Conservation (phyloP, 1,139 yeast genomes). For the Arxiozyma slooffiae region DNA sequence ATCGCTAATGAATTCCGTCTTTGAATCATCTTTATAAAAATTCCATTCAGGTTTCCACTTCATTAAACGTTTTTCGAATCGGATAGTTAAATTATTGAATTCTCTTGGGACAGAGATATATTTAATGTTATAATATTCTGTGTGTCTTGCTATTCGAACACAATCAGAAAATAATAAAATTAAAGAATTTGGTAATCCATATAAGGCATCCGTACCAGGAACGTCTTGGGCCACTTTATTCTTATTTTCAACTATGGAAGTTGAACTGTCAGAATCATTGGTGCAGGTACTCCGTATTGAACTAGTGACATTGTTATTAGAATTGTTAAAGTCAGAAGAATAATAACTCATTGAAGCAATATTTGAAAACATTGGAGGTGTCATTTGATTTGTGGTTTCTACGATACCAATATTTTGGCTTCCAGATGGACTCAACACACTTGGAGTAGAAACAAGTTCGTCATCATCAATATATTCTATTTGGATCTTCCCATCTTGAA, state of each 20-base stretch:
- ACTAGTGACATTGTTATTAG: conserved; percentile 24
- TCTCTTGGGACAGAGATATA: conserved; percentile 26
- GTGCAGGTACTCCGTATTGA: neutral
- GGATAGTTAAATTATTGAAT: conserved; percentile 38
- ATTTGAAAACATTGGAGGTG: conserved; percentile 20
- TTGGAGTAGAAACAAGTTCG: neutral
- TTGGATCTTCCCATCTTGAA: conserved; percentile 20
- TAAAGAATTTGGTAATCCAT: conserved; percentile 76
- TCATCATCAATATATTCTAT: conserved; percentile 15
- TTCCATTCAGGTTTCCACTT: conserved; percentile 57
- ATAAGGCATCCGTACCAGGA: conserved; percentile 63
- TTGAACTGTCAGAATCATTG: neutral
- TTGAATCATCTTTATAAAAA: conserved; percentile 19
- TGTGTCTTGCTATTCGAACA: conserved; percentile 54
- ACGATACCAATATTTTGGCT: neutral
- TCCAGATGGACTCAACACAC: neutral
- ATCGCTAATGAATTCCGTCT: conserved; percentile 36
- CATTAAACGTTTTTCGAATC: conserved; percentile 43
- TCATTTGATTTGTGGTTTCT: neutral
- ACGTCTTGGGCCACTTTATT: neutral
- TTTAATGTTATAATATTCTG: conserved; percentile 39
- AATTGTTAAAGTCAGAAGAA: conserved; percentile 27
- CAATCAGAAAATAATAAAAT: conserved; percentile 63
- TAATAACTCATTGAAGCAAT: conserved; percentile 19
- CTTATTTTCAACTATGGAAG: neutral